Evolutionary conservation across 2,329 filamentous ascomycete genomes (phyloP), one percentile per base, ranked within the genome.

Genomic region (Coniochaeta sp.): DNA sequence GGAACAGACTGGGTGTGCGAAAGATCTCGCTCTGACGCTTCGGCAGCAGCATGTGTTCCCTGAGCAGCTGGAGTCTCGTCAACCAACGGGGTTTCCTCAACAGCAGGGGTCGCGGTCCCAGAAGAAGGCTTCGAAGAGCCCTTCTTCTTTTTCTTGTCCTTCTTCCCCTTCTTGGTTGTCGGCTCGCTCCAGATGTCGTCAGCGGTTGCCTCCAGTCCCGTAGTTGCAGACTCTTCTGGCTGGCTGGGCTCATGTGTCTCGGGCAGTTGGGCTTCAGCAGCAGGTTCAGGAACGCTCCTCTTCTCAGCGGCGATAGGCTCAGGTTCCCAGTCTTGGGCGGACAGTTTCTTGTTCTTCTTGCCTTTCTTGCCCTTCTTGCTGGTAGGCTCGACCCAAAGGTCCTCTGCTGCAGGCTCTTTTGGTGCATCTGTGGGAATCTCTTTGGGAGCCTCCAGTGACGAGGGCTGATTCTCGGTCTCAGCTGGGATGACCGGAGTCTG

Each of bases 91-190:
- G 28, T 10, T 14, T 33, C 30, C 20, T 35, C 30, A 35, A 49
- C 22, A 5, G 47, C 20, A 9, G 47, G 47, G 35, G 31, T 49
- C 14, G 45, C 27, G 12, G 24, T 20, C 2, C 45, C 45, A 48
- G 45, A 50, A 24, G 49, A 30, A 12, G 51, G 53, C 12, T 24
- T 22, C 51, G 48, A 40, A 6, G 50, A 35, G 38, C 54, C 54
- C 32, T 47, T 56, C 52, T 66, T 64, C 54, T 65, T 66, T n/a
- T n/a, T n/a, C 54, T 65, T 65, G 51, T 57, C 60, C 51, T 65
- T 65, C 47, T 64, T 65, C 24, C 52, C 51, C 53, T 62, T 63
- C 53, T 63, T 63, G 45, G 53, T 12, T 12, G 55, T 48, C 12
- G 60, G 50, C 16, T 55, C 42, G 12, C 56, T n/a, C 38, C 48